Evolutionary conservation across 192 early-diverging fungal species (phyloP), one percentile per base, ranked within the genome.

Genomic region (Glomus cerebriforme): DNA sequence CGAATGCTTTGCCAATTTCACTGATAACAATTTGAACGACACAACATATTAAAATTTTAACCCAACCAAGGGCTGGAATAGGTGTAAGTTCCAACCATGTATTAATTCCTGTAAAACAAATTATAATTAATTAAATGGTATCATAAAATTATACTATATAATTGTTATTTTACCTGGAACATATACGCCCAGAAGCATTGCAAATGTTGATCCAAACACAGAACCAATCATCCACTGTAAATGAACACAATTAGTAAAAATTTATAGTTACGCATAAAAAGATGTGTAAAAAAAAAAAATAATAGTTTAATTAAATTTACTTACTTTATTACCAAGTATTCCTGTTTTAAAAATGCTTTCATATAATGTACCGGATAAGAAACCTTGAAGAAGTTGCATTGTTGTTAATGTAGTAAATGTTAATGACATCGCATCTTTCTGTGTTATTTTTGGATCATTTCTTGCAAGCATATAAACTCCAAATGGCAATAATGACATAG

Each of bases 341-440:
- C 93, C 93, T 0, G 87, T 93, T 17, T 78, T 85, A 85, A 99
- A 94, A 29, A 97, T 79, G 72, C 92, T 94, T 29, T 87, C 78
- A 10, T 86, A 83, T 63, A 96, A 84, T 58, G 91, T 93, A 24
- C 94, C 83, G 10, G 95, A 95, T 12, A 96, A 82, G 82, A 99
- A 99, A 3, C 89, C 87, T 81, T 99, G 96, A 35, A 92, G 83
- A 10, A 99, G 87, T 83, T 99, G 97, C 81, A 99, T 86, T 4
- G 91, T 88, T 7, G 95, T 97, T 72, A 99, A 85, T 19, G 91
- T 88, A 29, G 89, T 83, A 82, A 98, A 99, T 19, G 96, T 86
- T 67, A 94, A 82, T 7, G 86, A 88, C 63, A 82, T 86, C 22
- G 90, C 85, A 60, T 86, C 69, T 2, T 29, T 59, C 2, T 91